Conservation (phyloP, 805 yeast species). For the Zygosaccharomyces rouxii region DNA sequence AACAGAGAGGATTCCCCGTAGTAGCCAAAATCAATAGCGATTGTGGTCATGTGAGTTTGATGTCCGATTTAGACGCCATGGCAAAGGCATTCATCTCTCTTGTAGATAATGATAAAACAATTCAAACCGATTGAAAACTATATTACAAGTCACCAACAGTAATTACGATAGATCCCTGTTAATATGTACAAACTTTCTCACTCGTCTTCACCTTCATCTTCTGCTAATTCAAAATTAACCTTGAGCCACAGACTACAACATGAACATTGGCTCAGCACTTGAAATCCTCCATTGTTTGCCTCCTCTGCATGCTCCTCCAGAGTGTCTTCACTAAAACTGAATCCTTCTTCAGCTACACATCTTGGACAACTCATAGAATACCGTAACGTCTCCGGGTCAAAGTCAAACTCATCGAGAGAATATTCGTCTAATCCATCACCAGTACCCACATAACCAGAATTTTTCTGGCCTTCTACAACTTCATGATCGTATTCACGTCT, state of each 20-base stretch:
- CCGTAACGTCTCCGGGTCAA: slow-evolving; percentile 37
- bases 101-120: slow-evolving; percentile 49
- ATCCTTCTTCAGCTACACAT: slow-evolving; percentile 51
- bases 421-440: slow-evolving; percentile 70
- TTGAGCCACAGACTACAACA: slow-evolving; percentile 85
- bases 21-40: slow-evolving; percentile 61
- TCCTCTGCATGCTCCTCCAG: slow-evolving; percentile 43
- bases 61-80: slow-evolving; percentile 69
- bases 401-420: slow-evolving; percentile 58
- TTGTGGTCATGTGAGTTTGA: slow-evolving; percentile 73
- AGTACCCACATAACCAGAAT: slow-evolving; percentile 34
- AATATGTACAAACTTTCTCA: not conserved
- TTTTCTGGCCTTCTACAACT: slow-evolving; percentile 35
- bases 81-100: slow-evolving; percentile 68
- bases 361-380: slow-evolving; percentile 58
- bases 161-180: not conserved
- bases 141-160: not conserved
- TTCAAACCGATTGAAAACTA: not conserved
- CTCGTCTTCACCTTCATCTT: slow-evolving; percentile 17
- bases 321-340: slow-evolving; percentile 56
- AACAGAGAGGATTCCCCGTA: slow-evolving; percentile 63
- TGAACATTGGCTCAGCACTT: slow-evolving; percentile 71
- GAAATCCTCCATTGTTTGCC: slow-evolving; percentile 47
- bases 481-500: slow-evolving; percentile 52
- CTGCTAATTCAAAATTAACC: slow-evolving; percentile 52